phyloP scores from a whole-genome alignment of 2,329 filamentous ascomycete genomes.

The Ophiocordyceps camponoti-floridani region DNA sequence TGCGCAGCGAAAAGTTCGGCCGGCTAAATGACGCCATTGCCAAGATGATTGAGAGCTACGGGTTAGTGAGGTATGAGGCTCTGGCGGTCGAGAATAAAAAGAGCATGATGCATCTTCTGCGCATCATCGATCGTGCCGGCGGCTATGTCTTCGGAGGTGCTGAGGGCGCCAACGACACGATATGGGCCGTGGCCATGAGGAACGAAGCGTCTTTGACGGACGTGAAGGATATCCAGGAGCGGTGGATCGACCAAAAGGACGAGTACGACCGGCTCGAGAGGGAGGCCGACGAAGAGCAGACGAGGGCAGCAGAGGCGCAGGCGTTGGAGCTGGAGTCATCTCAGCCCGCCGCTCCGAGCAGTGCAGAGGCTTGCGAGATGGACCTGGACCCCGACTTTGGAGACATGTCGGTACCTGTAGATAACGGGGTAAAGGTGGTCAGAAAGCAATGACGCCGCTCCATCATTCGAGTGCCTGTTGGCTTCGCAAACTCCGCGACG shows the following conservation, averaged over 20 bases:
- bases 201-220: conserved; percentile 59
- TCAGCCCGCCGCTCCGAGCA: conserved; percentile 7
- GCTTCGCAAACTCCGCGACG: background rate
- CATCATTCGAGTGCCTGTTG: conserved; percentile 11
- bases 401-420: conserved; percentile 30
- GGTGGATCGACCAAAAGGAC: conserved; percentile 84
- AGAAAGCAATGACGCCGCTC: conserved; percentile 38
- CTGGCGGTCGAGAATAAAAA: conserved; percentile 92
- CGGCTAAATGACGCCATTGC: conserved; percentile 76
- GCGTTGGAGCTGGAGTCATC: conserved; percentile 17
- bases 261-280: conserved; percentile 70
- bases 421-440: conserved; percentile 54
- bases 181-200: conserved; percentile 95
- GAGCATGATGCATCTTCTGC: conserved; percentile 84
- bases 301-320: conserved; percentile 24
- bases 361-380: conserved; percentile 1
- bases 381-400: conserved; percentile 29
- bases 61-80: conserved; percentile 80
- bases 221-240: conserved; percentile 78
- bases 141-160: conserved; percentile 86
- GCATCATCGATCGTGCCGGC: conserved; percentile 77
- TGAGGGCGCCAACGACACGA: conserved; percentile 81
- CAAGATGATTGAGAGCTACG: conserved; percentile 74
- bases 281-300: conserved; percentile 59
- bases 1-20: conserved; percentile 59